Conservation (phyloP, 2,329 filamentous ascomycete genomes). For the Aspergillus pseudotamarii region DNA sequence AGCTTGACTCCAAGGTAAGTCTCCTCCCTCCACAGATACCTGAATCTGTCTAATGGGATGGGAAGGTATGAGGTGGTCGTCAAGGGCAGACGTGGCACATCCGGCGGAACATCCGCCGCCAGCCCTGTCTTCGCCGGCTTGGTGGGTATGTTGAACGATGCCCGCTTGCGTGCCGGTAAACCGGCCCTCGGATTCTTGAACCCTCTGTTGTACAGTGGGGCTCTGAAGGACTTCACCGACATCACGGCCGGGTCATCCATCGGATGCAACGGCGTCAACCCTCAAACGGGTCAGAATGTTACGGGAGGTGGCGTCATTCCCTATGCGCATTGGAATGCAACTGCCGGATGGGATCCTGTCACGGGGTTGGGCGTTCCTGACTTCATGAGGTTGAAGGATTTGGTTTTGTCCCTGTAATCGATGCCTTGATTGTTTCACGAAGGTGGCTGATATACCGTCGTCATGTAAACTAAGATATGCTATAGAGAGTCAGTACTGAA, state of each 20-base stretch:
- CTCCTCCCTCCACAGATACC: conserved; percentile 30
- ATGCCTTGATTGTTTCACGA: neutral
- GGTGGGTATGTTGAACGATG: neutral
- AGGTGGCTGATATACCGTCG: neutral
- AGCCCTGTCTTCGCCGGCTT: neutral
- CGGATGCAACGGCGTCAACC: conserved; percentile 39
- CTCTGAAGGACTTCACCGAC: conserved; percentile 54
- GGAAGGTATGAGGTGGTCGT: neutral
- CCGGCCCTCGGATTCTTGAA: conserved; percentile 58
- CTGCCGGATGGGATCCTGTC: conserved; percentile 45
- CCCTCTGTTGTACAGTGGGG: conserved; percentile 57
- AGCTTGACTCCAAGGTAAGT: conserved; percentile 52
- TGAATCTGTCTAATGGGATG: neutral
- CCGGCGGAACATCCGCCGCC: neutral
- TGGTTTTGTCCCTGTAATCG: neutral
- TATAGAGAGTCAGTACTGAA: neutral
- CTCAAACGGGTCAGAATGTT: conserved; percentile 25
- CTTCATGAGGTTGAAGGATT: neutral
- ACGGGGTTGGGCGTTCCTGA: conserved; percentile 42
- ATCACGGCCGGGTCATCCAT: conserved; percentile 36
- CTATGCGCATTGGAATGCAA: conserved; percentile 33
- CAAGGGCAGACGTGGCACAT: neutral
- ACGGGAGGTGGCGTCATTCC: conserved; percentile 27
- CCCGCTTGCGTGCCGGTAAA: conserved; percentile 41
- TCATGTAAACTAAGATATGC: neutral